phyloP scores from a whole-genome alignment of 73 alveolate species.

The Paramecium pentaurelia region DNA sequence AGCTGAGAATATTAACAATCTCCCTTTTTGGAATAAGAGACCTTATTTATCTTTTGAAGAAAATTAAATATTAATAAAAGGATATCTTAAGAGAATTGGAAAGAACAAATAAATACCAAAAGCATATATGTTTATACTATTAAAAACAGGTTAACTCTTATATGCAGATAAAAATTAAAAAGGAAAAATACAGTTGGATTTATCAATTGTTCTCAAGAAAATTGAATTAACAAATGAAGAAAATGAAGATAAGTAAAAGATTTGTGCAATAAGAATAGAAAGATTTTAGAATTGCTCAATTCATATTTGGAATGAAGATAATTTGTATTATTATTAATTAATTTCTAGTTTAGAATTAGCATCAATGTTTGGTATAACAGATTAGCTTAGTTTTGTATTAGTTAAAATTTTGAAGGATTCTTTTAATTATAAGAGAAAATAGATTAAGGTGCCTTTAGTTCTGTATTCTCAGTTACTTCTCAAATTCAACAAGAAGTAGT shows the following conservation, averaged over 20 bases:
- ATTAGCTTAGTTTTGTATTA: not conserved
- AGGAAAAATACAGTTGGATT: not conserved
- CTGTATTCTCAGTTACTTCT: not conserved
- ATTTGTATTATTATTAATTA: not conserved
- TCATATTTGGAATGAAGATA: not conserved
- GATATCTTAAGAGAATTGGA: not conserved
- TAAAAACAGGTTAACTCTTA: not conserved
- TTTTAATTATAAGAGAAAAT: not conserved
- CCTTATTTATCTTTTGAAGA: not conserved
- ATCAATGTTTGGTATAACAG: not conserved
- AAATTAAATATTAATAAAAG: not conserved
- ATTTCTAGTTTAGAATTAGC: not conserved
- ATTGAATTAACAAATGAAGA: not conserved
- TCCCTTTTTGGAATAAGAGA: not conserved
- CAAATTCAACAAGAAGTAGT: not conserved
- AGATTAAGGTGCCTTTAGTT: not conserved
- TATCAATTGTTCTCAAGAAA: not conserved
- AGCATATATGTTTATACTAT: not conserved
- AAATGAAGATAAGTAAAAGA: not conserved
- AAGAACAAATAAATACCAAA: not conserved
- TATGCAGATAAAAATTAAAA: not conserved
- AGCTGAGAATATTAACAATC: not conserved
- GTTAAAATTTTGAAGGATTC: slow-evolving; percentile 34
- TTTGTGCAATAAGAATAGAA: not conserved
- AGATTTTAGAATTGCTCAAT: not conserved